Conservation (phyloP, 1,284 basidiomycete genomes). For the Naganishia albida region DNA sequence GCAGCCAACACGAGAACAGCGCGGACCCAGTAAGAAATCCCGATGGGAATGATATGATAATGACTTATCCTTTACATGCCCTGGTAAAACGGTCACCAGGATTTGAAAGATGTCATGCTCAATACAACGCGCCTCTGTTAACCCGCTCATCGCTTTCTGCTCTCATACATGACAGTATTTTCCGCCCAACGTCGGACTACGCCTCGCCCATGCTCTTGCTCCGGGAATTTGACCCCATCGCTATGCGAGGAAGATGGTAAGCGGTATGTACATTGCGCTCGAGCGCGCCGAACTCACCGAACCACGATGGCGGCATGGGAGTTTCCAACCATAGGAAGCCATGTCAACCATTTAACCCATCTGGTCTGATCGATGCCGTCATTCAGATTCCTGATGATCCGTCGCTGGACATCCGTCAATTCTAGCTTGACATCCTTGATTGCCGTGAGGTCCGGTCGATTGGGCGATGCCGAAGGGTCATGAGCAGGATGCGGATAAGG, state of each 20-base stretch:
- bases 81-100: no score
- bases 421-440: slow-evolving; percentile 35
- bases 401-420: slow-evolving; percentile 42
- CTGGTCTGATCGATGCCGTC: slow-evolving; percentile 30
- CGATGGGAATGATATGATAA: no score
- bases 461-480: slow-evolving; percentile 31
- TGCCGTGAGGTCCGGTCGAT: slow-evolving; percentile 20
- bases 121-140: no score
- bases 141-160: slow-evolving; percentile 6
- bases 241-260: slow-evolving; percentile 28
- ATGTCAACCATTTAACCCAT: slow-evolving; percentile 44
- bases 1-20: no score
- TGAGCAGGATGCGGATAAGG: slow-evolving; percentile 22
- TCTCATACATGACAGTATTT: slow-evolving; percentile 18
- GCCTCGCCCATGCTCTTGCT: slow-evolving; percentile 46
- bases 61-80: no score
- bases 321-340: slow-evolving; percentile 48
- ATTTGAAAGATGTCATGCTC: no score
- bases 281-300: slow-evolving; percentile 38
- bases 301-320: slow-evolving; percentile 48
- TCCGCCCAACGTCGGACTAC: slow-evolving; percentile 46
- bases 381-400: slow-evolving; percentile 48
- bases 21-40: no score
- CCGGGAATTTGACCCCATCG: slow-evolving; percentile 43
- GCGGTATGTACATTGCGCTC: background rate